phyloP scores from a whole-genome alignment of 1,284 basidiomycete species.

The Polyporus tsugae region DNA sequence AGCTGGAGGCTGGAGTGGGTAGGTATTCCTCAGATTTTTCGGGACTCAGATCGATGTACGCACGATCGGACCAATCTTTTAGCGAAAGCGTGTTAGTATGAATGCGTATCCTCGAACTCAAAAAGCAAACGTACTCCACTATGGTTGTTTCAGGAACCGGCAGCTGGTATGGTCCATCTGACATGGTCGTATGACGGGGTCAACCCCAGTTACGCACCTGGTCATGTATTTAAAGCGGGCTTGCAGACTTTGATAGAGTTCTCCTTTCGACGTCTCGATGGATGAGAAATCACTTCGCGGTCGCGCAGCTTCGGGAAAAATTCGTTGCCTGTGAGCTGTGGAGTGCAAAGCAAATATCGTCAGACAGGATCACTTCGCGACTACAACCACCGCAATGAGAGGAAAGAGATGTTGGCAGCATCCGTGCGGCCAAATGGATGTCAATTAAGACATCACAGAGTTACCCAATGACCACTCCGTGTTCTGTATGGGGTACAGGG shows the following conservation, averaged over 20 bases:
- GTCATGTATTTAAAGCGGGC: background rate
- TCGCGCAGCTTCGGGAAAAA: background rate
- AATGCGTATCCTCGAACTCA: background rate
- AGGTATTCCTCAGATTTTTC: background rate
- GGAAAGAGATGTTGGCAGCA: background rate
- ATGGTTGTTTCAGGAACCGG: slow-evolving; percentile 6
- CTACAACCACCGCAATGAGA: background rate
- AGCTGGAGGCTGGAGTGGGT: slow-evolving; percentile 8
- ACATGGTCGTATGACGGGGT: slow-evolving; percentile 3
- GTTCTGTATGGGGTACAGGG: background rate
- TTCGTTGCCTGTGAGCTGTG: background rate
- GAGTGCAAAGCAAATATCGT: background rate
- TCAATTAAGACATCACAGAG: background rate
- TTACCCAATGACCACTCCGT: background rate
- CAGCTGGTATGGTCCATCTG: background rate
- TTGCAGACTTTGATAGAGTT: background rate
- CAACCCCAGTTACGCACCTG: background rate
- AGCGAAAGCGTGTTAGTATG: background rate
- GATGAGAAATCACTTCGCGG: background rate
- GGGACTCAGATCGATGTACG: background rate
- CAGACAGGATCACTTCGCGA: background rate
- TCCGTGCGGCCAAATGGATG: too few species aligned
- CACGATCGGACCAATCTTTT: slow-evolving; percentile 13
- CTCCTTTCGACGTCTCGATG: background rate
- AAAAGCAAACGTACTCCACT: slow-evolving; percentile 2